phyloP scores from a whole-genome alignment of 768 basidiomycete species.

The button mushroom (Agaricus bisporus) region DNA sequence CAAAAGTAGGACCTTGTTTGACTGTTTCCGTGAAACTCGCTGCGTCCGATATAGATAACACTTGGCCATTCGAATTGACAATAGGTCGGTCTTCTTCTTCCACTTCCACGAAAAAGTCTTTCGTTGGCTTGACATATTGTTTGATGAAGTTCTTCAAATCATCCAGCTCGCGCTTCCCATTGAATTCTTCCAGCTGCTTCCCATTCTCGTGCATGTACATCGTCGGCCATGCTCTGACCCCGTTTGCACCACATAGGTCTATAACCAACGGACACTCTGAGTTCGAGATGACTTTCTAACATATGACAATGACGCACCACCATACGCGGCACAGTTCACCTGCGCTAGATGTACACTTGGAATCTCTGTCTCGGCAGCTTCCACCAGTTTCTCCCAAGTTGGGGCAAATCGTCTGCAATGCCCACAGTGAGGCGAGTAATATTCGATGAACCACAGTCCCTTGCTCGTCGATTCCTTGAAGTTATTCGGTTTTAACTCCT shows the following conservation, averaged over 20 bases:
- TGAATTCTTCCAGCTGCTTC: slow-evolving; percentile 49
- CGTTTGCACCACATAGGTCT: slow-evolving; percentile 80
- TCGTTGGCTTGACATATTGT: slow-evolving; percentile 25
- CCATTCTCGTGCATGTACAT: slow-evolving; percentile 72
- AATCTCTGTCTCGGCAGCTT: slow-evolving; percentile 40
- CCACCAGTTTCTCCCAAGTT: slow-evolving; percentile 70
- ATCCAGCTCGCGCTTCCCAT: slow-evolving; percentile 45
- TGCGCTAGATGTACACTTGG: slow-evolving; percentile 66
- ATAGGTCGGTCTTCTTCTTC: slow-evolving; percentile 15
- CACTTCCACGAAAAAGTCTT: not conserved
- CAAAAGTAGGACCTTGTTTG: slow-evolving; percentile 39
- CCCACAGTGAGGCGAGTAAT: slow-evolving; percentile 80
- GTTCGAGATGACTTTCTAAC: not conserved
- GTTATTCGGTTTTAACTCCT: slow-evolving; percentile 49
- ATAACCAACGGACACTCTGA: not conserved
- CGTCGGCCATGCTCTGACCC: slow-evolving; percentile 67
- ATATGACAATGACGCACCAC: slow-evolving; percentile 15
- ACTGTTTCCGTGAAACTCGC: slow-evolving; percentile 34
- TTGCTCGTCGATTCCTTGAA: slow-evolving; percentile 46
- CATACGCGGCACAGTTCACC: slow-evolving; percentile 19
- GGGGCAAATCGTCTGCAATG: slow-evolving; percentile 80
- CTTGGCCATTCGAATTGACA: slow-evolving; percentile 31
- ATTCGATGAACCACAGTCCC: slow-evolving; percentile 81
- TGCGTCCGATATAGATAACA: slow-evolving; percentile 25
- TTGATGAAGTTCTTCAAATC: slow-evolving; percentile 51